Evolutionary conservation across 2,329 filamentous ascomycete genomes (phyloP), one percentile per base, ranked within the genome.

Genomic region (Phaeosphaeria sp.): DNA sequence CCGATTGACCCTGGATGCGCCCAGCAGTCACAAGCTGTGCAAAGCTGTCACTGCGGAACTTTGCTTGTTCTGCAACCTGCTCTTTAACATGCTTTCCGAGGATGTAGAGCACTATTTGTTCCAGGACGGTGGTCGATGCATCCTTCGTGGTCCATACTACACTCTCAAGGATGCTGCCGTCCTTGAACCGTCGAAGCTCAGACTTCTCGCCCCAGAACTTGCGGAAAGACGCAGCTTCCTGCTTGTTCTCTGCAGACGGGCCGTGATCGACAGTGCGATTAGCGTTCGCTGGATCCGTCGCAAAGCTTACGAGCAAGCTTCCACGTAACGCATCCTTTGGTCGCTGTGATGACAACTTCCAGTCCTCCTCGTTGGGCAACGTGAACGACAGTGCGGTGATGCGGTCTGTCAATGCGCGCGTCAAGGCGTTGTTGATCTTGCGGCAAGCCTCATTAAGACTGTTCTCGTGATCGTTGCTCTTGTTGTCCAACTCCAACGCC

Each of bases 161-260:
- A 70, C 91, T 97, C 77, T 99, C 96, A 8, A 93, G 84, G 64
- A 99, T 97, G 67, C 90, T 94, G 21, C 95, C 95, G 71, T 98
- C 93, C 69, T 93, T 96, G 82, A 99, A 99, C 20, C 95, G 91
- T 63, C 95, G 87, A 46, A 99, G 83, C 76, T 99, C 95, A 1
- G 95, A 87, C 74, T 95, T 96, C 9, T 94, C 90, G 6, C 94
- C 95, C 95, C 96, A 99, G 74, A 99, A 98, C 33, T 89, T 87
- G 36, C 92, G 91, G 76, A 97, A 99, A 30, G 84, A 84, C 9
- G 88, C 87, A 22, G 93, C 90, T 62, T 92, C 91, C 63, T 90
- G 88, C 76, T 94, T 93, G 59, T 95, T 86, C 72, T 98, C 93
- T 1, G 92, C 91, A 1, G 89, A 81, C 5, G 95, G 95, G 0